Evolutionary conservation across 2,329 filamentous ascomycete genomes (phyloP).

Genomic region (Cercospora beticola): DNA sequence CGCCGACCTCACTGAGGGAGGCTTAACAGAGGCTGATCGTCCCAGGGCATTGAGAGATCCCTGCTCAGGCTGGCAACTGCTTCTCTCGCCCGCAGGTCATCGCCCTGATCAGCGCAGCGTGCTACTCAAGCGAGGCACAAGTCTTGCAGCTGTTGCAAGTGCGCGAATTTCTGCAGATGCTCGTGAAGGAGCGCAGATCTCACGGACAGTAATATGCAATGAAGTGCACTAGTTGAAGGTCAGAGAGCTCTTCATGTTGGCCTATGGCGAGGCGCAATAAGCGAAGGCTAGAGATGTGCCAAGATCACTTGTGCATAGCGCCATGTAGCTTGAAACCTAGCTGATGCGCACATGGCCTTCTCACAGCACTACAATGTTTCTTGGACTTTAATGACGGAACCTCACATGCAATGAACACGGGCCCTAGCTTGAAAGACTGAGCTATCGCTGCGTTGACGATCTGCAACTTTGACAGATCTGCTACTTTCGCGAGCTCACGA

Average conservation of each 20-base stretch:
- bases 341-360: neutral
- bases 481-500: neutral
- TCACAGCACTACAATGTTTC: neutral
- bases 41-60: neutral
- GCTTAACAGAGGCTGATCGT: neutral
- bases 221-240: neutral
- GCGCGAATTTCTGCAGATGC: neutral
- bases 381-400: neutral
- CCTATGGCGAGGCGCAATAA: neutral
- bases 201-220: neutral
- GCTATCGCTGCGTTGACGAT: neutral
- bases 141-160: neutral
- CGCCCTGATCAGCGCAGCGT: neutral
- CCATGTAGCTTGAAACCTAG: neutral
- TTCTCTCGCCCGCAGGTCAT: neutral
- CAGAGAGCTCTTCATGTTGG: neutral
- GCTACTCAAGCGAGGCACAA: neutral
- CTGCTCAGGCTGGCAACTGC: neutral
- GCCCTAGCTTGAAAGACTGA: neutral
- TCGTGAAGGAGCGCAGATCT: neutral
- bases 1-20: neutral
- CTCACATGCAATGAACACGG: neutral
- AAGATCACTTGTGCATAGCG: neutral
- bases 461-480: neutral
- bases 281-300: neutral